Base-by-base conservation (phyloP, 306 rosid species). In the Cajanus cajan region DNA sequence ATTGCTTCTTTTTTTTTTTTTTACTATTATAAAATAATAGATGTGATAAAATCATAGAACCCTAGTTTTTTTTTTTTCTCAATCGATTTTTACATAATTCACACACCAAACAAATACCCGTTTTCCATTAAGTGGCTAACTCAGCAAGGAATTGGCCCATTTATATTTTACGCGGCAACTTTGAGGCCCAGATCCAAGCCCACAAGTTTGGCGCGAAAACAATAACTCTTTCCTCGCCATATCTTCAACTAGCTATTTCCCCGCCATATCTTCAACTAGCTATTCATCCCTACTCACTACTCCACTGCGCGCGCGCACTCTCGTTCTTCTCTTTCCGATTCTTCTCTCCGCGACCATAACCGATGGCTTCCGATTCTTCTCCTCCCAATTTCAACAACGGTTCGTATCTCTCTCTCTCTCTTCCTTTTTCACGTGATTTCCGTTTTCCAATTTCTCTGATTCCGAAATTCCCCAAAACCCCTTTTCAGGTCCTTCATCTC, bases 361-460 rank as follows among this genome's bases (percentile, higher is more conserved):
- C 86, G 41, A 93, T 94, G 98, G 94, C 96, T 72, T 94, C 98
- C 78, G 96, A 90, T 84, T 94, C 94, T 52, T 74, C 94, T 71
- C 90, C 90, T 18, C 72, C 63, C 51, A 83, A 88, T 78, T 78
- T 84, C 84, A 88, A 86, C 81, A 84, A 87, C 39, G 92, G 98
- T 91, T 52, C 18, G 78, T 45, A 16, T 54, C 68, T 55, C 36
- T 74, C 68, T 41, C 18, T 61, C 25, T 78, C 2, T 34, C 68
- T 41, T 34, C 24, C 19, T 59, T 66, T 25, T 78, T 34, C 9
- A 41, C 1, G 5, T 4, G 1, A 15, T 66, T 34, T 18, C 15
- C 10, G 14, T 59, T 65, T 63, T 54, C 6, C 0, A 8, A 50
- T 8, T n/a, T 58, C 25, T 37, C 4, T 61, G 14, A 61, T 76